These are phyloP conservation scores for Solanum piurae DNA, from an alignment of 257 asterid species.

Conservation along the genomic window DNA sequence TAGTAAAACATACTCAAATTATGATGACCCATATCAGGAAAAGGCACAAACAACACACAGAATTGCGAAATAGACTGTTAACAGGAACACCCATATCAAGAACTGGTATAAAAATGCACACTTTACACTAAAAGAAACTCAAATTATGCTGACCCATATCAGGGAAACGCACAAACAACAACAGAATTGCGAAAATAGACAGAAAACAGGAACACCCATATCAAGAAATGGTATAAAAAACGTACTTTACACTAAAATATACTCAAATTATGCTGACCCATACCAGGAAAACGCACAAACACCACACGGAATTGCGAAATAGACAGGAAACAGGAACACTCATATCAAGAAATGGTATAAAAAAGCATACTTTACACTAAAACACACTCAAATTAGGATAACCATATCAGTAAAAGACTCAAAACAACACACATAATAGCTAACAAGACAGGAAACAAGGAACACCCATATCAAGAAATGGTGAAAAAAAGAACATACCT, in stretches of 20 bases:
- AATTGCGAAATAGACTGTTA: neutral
- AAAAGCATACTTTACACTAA: neutral
- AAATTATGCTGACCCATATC: neutral
- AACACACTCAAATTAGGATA: neutral
- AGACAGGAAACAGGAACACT: neutral
- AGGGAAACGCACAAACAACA: neutral
- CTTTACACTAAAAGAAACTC: neutral
- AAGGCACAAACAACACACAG: neutral
- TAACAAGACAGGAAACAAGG: neutral
- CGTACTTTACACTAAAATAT: neutral
- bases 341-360: neutral
- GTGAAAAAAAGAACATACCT: constrained; percentile 10
- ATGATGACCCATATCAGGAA: neutral
- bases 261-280: neutral
- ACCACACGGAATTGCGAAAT: neutral
- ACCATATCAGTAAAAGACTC: neutral
- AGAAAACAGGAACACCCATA: neutral
- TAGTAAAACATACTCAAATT: neutral
- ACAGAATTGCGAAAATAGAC: neutral
- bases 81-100: neutral
- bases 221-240: neutral
- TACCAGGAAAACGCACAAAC: neutral
- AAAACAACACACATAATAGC: neutral
- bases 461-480: neutral
- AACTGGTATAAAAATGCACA: neutral